Conservation (phyloP, 164 flowering plant species). For the Hamamelis virginiana region DNA sequence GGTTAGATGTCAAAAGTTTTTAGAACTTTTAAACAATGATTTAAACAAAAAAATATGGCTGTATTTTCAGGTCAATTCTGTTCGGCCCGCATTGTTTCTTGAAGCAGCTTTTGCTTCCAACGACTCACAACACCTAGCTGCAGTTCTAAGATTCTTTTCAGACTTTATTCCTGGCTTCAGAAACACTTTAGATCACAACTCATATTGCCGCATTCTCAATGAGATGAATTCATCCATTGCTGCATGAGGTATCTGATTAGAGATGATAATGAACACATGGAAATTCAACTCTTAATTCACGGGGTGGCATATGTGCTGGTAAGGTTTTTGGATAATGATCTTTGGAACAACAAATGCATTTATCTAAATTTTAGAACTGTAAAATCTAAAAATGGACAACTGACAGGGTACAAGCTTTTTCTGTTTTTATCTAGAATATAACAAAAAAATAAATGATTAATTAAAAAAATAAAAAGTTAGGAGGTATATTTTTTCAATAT, state of each 20-base stretch:
- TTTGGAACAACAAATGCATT: not conserved
- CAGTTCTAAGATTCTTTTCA: conserved; percentile 78
- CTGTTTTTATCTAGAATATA: too few relatives aligned
- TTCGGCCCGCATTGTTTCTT: conserved; percentile 85
- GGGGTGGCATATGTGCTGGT: too few relatives aligned
- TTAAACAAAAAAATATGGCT: not conserved
- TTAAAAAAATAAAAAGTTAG: too few relatives aligned
- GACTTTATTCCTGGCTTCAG: conserved; percentile 83
- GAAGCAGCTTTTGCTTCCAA: conserved; percentile 80
- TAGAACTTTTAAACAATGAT: not conserved
- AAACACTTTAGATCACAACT: conserved; percentile 57
- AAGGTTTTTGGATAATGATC: not conserved
- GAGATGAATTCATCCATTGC: conserved; percentile 43
- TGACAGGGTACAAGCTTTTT: too few relatives aligned
- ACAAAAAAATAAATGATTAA: too few relatives aligned
- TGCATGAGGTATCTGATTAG: conserved; percentile 18
- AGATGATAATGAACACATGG: not conserved
- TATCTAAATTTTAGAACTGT: not conserved
- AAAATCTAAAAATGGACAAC: not conserved
- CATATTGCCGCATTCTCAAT: conserved; percentile 49
- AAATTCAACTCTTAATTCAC: not conserved
- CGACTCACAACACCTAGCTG: conserved; percentile 75
- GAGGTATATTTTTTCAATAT: too few relatives aligned
- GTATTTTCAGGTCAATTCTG: conserved; percentile 60
- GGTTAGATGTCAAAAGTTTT: not conserved